Evolutionary conservation across 495 filamentous ascomycete genomes (phyloP), one percentile per base, ranked within the genome.

Genomic region (Echria macrotheca): DNA sequence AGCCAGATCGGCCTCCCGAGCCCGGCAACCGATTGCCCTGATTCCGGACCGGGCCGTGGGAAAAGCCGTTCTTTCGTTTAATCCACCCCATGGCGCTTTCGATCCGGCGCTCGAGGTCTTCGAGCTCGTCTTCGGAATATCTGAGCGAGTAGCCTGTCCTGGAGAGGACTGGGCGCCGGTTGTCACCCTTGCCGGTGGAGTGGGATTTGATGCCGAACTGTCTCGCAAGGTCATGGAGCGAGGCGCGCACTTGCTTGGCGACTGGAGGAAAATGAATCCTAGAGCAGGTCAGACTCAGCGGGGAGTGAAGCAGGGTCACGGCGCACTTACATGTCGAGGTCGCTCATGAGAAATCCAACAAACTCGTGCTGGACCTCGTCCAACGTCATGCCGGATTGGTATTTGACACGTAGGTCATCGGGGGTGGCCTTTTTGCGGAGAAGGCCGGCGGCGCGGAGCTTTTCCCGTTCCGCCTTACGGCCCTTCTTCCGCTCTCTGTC

Each of bases 181-280:
- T 71, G n/a, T 70, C 71, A 7, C 83, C 89, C 15, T 71, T 71
- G n/a, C 93, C 93, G 9, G 73, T 71, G 1, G 91, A 96, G 57
- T 91, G 85, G 2, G 89, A 95, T 52, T 87, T 94, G 45, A 97
- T 68, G 10, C 76, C 76, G 55, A 96, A 75, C 12, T 71, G 68
- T 54, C 74, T 74, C 4, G 87, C 87, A 25, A 95, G 56, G 25
- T 85, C 73, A 60, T 98, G 93, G 10, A 96, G 74, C 9, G 77
- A 62, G 58, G 85, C 89, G 46, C 93, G 86, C 25, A 80, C 76
- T 2, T 75, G 64, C 53, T 86, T 89, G 22, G 83, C 80, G 80
- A 98, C 91, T 2, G 91, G 88, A 4, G 93, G 90, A 9, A 98
- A 69, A 15, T 83, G 66, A 10, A 91, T 72, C 42, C 89, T 95